phyloP scores from a whole-genome alignment of 257 asterid species.

The Linderniella brevidens region DNA sequence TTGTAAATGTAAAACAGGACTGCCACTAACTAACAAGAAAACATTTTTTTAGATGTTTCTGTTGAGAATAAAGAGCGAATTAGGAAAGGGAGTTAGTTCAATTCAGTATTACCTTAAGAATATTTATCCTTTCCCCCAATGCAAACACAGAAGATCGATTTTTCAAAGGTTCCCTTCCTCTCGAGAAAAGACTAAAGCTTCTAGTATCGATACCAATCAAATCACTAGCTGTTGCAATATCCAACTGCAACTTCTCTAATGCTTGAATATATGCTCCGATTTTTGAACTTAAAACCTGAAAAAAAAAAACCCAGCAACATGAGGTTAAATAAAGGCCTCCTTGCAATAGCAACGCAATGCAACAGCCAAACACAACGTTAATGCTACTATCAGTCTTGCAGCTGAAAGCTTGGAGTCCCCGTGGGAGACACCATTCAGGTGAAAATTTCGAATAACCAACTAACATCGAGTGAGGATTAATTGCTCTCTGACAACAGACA shows the following conservation, averaged over 20 bases:
- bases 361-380: constrained; percentile 9
- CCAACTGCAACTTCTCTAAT: constrained; percentile 90
- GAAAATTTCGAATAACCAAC: not conserved
- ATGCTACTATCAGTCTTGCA: too few relatives aligned
- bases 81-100: not conserved
- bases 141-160: constrained; percentile 97
- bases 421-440: not conserved
- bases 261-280: constrained; percentile 98
- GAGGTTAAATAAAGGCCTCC: constrained; percentile 7
- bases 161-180: constrained; percentile 98
- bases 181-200: constrained; percentile 76
- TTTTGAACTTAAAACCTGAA: constrained; percentile 84
- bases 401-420: constrained; percentile 1
- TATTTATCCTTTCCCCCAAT: constrained; percentile 87
- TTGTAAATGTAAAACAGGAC: too few relatives aligned
- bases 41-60: too few relatives aligned
- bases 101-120: constrained; percentile 59
- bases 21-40: too few relatives aligned
- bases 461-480: too few relatives aligned
- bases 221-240: constrained; percentile 93
- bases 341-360: not conserved
- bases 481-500: too few relatives aligned
- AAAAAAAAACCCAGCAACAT: constrained; percentile 10
- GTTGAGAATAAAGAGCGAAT: not conserved
- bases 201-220: constrained; percentile 94